Base-by-base conservation (phyloP, 805 yeast species). In the Lachancea meyersii region DNA sequence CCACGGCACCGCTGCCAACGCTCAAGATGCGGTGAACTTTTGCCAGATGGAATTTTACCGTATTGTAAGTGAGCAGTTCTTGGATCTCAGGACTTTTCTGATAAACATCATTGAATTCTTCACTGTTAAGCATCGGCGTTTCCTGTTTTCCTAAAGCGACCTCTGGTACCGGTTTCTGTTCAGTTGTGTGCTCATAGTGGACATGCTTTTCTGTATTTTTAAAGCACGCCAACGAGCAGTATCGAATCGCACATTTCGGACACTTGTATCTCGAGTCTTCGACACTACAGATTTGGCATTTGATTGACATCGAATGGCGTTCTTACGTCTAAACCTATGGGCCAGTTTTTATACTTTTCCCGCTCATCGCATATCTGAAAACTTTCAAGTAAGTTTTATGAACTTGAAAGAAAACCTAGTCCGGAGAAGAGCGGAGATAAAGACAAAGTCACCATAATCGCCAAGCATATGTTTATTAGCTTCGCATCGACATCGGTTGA, bases 171-270 rank as follows among this genome's bases (percentile, higher is more conserved):
- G 17, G 13, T 17, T 40, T 39, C 6, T 45, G 38, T 20, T 39
- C 35, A 13, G 16, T 27, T n/a, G 20, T 24, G 1, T 26, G 35
- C 16, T 39, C 43, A 20, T 24, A 26, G 22, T 39, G 46, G n/a
- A 31, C 36, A 31, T 26, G 73, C 59, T 55, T 77, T 13, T 48
- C 52, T 10, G 39, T 36, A 46, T 55, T 48, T 33, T 61, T 81
- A 54, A 70, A 82, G 51, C 89, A 82, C 2, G 43, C 49, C n/a
- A 82, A 49, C 0, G 84, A 76, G 55, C 89, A 82, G 48, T 73
- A 73, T 41, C 60, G 57, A 13, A 67, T 51, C 1, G 58, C 61
- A 54, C 79, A 73, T 44, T 63, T 69, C 1, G 78, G 77, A 48
- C 79, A 74, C 43, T 65, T 72, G 48, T 73, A 75, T 44, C 70